Percentiles rank a stretch among this genome's conserved stretches.
These are phyloP conservation scores for Aleurites moluccanus DNA, from an alignment of 441 rosid genomes.

Conservation along the genomic window DNA sequence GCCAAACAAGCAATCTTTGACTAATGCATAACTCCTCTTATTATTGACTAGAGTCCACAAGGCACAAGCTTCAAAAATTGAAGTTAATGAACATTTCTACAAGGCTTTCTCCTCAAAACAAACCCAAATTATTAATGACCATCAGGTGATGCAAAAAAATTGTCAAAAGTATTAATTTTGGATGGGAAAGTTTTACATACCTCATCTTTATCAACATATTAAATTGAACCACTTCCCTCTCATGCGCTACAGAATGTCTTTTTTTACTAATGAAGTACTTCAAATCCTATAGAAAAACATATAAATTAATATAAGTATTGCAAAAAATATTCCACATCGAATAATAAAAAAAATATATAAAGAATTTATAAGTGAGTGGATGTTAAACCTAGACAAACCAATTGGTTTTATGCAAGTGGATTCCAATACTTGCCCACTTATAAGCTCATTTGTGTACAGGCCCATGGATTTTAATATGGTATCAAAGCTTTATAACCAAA, in stretches of 20 bases:
- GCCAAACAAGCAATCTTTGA: not conserved
- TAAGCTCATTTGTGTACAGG: no score
- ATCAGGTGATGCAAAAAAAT: not conserved
- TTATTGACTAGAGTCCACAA: not conserved
- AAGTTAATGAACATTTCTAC: slow-evolving; percentile 9
- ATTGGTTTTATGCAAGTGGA: no score
- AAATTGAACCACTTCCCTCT: slow-evolving; percentile 47
- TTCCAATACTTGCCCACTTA: no score
- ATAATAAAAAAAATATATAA: no score
- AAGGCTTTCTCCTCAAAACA: not conserved
- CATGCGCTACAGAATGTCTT: slow-evolving; percentile 28
- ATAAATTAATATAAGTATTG: not conserved
- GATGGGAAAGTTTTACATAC: slow-evolving; percentile 32
- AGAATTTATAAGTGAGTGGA: no score
- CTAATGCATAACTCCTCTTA: slow-evolving; percentile 4
- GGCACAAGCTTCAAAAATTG: no score
- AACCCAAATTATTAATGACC: not conserved
- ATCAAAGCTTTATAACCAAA: no score
- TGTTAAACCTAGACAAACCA: no score
- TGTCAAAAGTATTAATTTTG: not conserved
- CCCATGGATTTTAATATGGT: no score
- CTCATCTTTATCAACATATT: slow-evolving; percentile 68
- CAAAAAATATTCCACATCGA: no score
- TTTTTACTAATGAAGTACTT: slow-evolving; percentile 40
- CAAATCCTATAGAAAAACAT: slow-evolving; percentile 42